Conservation (phyloP, 2,329 filamentous ascomycete species). For the Acarospora socialis region DNA sequence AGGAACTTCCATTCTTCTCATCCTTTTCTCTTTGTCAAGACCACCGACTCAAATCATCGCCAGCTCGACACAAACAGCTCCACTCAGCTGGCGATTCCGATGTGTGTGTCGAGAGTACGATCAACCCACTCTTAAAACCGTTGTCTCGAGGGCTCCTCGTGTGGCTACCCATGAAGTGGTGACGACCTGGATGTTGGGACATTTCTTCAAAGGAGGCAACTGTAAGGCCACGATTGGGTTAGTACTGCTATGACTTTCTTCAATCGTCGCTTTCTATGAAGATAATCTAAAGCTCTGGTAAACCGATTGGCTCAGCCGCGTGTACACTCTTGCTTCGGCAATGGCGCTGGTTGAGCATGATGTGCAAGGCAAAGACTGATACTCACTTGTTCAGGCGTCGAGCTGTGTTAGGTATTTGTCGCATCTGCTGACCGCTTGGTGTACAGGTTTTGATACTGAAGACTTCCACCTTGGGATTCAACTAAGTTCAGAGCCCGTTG, state of each 20-base stretch:
- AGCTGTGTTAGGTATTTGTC: neutral
- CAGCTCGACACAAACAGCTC: constrained; percentile 35
- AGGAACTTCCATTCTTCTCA: constrained; percentile 4
- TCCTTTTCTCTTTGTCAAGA: constrained; percentile 32
- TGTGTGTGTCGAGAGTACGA: constrained; percentile 54
- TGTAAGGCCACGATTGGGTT: neutral
- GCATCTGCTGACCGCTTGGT: neutral
- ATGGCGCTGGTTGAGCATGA: constrained; percentile 36
- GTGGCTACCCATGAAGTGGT: constrained; percentile 50
- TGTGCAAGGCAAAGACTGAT: constrained; percentile 36
- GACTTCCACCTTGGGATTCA: neutral
- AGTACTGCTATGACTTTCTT: constrained; percentile 8
- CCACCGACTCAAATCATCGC: constrained; percentile 64
- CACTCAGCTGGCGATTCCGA: constrained; percentile 57
- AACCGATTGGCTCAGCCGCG: constrained; percentile 38
- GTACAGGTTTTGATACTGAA: neutral
- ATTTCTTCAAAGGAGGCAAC: constrained; percentile 19
- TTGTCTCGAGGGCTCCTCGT: constrained; percentile 54
- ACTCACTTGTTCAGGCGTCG: neutral
- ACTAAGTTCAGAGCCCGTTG: too few species aligned
- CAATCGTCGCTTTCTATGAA: constrained; percentile 11
- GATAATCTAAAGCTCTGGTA: constrained; percentile 31
- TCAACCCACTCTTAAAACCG: constrained; percentile 63
- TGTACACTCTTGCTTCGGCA: constrained; percentile 18
- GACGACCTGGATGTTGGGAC: constrained; percentile 55